Evolutionary conservation across 129 eudicot species (phyloP), one percentile per base, ranked within the genome.

Genomic region (Erigeron canadensis): DNA sequence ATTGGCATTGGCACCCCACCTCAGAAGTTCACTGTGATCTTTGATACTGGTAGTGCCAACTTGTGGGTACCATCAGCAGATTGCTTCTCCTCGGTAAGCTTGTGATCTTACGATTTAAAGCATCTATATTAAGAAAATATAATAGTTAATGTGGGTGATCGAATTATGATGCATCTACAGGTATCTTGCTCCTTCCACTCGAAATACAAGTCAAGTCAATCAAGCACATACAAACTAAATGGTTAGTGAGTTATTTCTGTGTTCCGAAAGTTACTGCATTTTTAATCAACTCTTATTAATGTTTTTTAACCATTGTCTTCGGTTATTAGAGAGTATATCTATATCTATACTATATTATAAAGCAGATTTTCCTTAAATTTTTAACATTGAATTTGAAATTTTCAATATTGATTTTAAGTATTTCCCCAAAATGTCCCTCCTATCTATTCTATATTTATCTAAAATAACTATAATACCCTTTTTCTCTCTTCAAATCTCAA

Each of bases 11-110:
- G 88, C 58, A 80, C 84, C 58, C 91, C 89, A 6, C 80, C 89
- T 59, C 89, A 84, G 65, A 84, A 74, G 34, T 84, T 84, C 64
- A 84, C 77, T 45, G 88, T 86, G 13, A 78, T 83, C 11, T 86
- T 86, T 59, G 91, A 86, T 66, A 86, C 91, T 0, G 88, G 91
- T 16, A 86, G 91, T 63, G 77, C 77, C 45, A 72, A 72, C 58
- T 59, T 72, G 46, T 72, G 77, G 77, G 43, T 72, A 45, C 69
- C 77, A 45, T 86, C 91, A 22, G 50, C 88, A 9, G 70, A 83
- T 78, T 86, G 91, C 70, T 69, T 66, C 47, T 56, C 70, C 8
- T 86, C 91, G 75, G 91, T 86, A 61, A 80, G 91, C 68, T 69
- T 65, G 18, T 21, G n/a, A n/a, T 68, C 51, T 3, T 47, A 58